Base-by-base conservation (phyloP, 805 yeast species). In the Lachancea dasiensis region DNA sequence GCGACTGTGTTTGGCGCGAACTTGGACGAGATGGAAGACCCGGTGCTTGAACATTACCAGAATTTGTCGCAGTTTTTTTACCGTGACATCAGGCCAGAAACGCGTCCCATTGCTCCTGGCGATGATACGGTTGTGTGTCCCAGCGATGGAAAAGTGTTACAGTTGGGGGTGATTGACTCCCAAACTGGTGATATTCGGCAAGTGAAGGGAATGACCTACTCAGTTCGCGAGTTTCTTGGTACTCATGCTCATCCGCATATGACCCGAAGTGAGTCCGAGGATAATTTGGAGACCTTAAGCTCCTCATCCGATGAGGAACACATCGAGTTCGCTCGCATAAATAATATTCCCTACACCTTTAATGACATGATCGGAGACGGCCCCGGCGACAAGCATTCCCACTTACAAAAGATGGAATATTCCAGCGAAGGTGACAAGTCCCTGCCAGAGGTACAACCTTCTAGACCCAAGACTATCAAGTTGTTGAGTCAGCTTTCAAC, bases 141-240 rank as follows among this genome's bases (percentile, higher is more conserved):
- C 3, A 79, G 95, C 41, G 99, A 92, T 62, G 99, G 99, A 16
- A 80, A 75, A 47, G 81, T 92, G 13, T 66, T 92, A 42, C 89
- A 86, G 51, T 73, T 86, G 42, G 99, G 99, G 17, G 68, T 75
- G 21, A 76, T 85, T 27, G 68, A 69, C 36, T 51, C 61, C 3
- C 77, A 76, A 37, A 73, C 81, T 49, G 95, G 95, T 23, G 85
- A 83, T 48, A 86, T 92, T 43, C 97, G 92, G 60, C 97, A 90
- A 61, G 97, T 92, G 27, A 92, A 92, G 64, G 98, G 98, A 6
- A 76, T 92, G 77, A 86, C 94, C 1, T 92, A 92, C 60, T 80
- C 95, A 2, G 72, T 92, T 11, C 90, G 85, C 48, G 89, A 94
- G 7, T 73, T 92, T 38, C 69, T 92, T 31, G 99, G 99, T 3